Evolutionary conservation across 768 basidiomycete species (phyloP).

Genomic region (Cytidiella melzeri): DNA sequence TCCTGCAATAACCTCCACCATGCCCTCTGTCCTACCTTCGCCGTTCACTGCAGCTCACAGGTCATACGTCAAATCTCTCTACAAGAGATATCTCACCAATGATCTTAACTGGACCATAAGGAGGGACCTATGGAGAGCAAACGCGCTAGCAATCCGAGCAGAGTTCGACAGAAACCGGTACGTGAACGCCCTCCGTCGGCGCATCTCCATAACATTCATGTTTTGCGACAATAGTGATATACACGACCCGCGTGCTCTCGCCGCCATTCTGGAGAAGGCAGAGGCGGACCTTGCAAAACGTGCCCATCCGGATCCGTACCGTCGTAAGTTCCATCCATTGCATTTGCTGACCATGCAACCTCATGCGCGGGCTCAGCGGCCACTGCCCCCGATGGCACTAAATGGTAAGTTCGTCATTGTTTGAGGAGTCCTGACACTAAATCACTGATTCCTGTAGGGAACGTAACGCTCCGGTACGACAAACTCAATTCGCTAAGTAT

Average conservation of each 20-base stretch:
- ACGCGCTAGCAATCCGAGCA: slow-evolving; percentile 83
- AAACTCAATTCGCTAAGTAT: background rate
- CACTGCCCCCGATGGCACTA: slow-evolving; percentile 84
- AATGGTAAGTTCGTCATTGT: slow-evolving; percentile 70
- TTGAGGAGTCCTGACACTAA: slow-evolving; percentile 3
- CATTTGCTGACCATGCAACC: background rate
- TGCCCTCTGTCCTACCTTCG: slow-evolving; percentile 38
- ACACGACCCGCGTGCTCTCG: slow-evolving; percentile 77
- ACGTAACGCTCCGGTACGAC: slow-evolving; percentile 71
- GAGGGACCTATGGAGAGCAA: slow-evolving; percentile 78
- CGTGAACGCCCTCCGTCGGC: slow-evolving; percentile 18
- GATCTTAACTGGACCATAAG: slow-evolving; percentile 86
- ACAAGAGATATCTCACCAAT: slow-evolving; percentile 82
- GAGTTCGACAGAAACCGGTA: slow-evolving; percentile 92
- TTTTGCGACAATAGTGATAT: slow-evolving; percentile 50
- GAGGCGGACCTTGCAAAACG: slow-evolving; percentile 64
- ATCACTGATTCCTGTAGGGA: slow-evolving; percentile 45
- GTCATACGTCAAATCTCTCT: slow-evolving; percentile 86
- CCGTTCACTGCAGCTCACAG: slow-evolving; percentile 73
- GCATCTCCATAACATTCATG: background rate
- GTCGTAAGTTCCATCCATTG: slow-evolving; percentile 54
- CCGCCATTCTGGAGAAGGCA: slow-evolving; percentile 69
- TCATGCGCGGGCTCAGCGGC: slow-evolving; percentile 46
- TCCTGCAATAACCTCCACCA: slow-evolving; percentile 25
- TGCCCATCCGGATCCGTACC: slow-evolving; percentile 90